These are phyloP conservation scores for Chrysanthemum makinoi DNA, from an alignment of 129 eudicot genomes.

Conservation along the genomic window DNA sequence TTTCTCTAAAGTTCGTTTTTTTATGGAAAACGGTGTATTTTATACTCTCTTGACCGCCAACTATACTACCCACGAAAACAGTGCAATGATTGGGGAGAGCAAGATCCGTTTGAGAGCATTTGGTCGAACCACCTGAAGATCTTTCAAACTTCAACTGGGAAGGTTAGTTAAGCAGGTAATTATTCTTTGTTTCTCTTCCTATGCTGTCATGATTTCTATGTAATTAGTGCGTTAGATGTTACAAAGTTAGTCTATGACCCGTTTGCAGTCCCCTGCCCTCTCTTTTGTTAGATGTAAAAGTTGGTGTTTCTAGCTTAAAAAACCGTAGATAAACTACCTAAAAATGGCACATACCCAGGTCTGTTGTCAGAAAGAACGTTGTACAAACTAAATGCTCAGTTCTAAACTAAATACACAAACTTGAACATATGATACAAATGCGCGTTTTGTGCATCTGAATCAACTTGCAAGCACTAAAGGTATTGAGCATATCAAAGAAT, in stretches of 20 bases:
- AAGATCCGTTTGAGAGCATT: constrained; percentile 81
- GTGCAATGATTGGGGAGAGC: constrained; percentile 94
- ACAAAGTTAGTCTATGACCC: background rate
- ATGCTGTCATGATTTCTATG: constrained; percentile 13
- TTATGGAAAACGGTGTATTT: constrained; percentile 75
- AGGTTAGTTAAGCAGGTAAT: constrained; percentile 38
- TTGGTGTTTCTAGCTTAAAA: no score
- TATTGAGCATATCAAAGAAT: background rate
- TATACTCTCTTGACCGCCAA: constrained; percentile 61
- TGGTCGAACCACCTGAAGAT: constrained; percentile 88
- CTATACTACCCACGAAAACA: constrained; percentile 84
- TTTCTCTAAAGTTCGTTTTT: constrained; percentile 81
- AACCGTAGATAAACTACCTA: no score
- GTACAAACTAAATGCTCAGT: background rate
- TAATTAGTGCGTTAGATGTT: background rate
- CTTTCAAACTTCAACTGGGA: constrained; percentile 46
- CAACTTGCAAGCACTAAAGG: background rate
- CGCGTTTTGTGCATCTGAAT: background rate
- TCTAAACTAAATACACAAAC: background rate
- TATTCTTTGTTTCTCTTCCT: background rate
- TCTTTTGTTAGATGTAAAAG: no score
- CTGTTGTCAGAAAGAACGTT: background rate
- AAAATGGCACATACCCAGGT: background rate
- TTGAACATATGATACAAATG: background rate
- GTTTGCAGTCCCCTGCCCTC: no score